Percentiles rank a stretch among this genome's conserved stretches.
Conservation (phyloP, 2,329 filamentous ascomycete species). For the Amylocarpus encephaloides region DNA sequence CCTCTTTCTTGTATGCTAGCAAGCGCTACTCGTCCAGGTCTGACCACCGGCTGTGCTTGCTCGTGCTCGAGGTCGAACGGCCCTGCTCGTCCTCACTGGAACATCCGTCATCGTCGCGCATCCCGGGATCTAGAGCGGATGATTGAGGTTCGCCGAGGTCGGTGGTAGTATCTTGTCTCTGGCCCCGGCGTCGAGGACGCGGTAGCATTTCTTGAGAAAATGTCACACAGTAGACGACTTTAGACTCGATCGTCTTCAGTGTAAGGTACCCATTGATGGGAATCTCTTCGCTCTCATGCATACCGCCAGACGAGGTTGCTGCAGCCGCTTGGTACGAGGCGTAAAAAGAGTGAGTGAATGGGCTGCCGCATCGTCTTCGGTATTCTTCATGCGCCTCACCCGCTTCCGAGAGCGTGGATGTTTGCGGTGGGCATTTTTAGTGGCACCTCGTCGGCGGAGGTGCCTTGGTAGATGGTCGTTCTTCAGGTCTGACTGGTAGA, state of each 20-base stretch:
- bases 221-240: slow-evolving; percentile 16
- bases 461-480: slow-evolving; percentile 11
- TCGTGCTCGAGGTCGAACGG: too few species aligned
- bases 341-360: slow-evolving; percentile 11
- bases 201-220: slow-evolving; percentile 14
- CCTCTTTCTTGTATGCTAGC: too few species aligned
- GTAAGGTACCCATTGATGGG: slow-evolving; percentile 14
- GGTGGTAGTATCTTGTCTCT: background rate
- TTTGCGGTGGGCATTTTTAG: slow-evolving; percentile 14
- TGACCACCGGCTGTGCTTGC: too few species aligned
- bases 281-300: slow-evolving; percentile 19
- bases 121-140: too few species aligned
- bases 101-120: too few species aligned
- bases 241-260: slow-evolving; percentile 14
- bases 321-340: slow-evolving; percentile 14
- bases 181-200: too few species aligned
- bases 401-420: slow-evolving; percentile 10
- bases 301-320: slow-evolving; percentile 9
- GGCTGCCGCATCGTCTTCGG: background rate
- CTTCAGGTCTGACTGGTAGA: slow-evolving; percentile 13
- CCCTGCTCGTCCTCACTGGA: too few species aligned
- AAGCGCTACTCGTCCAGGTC: too few species aligned
- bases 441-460: slow-evolving; percentile 8
- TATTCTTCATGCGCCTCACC: slow-evolving; percentile 2
- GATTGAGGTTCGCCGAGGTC: too few species aligned